phyloP scores from a whole-genome alignment of 768 basidiomycete species.

The Antrodiella citrinella region DNA sequence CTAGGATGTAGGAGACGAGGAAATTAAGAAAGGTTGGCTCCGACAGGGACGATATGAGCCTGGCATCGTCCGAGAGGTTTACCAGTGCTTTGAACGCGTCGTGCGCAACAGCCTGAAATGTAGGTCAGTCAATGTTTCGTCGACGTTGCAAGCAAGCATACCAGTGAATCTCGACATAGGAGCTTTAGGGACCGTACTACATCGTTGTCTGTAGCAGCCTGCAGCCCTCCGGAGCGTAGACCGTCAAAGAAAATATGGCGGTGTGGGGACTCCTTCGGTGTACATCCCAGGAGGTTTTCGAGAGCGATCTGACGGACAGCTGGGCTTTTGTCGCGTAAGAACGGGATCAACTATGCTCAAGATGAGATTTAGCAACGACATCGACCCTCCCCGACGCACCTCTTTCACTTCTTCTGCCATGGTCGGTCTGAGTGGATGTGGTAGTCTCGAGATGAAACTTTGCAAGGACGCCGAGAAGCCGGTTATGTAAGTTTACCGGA shows the following conservation, averaged over 20 bases:
- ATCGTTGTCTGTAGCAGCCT: constrained; percentile 54
- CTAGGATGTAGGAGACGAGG: constrained; percentile 84
- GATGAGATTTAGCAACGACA: too few relatives aligned
- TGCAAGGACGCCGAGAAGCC: background rate
- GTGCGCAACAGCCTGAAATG: constrained; percentile 74
- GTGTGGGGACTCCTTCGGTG: constrained; percentile 60
- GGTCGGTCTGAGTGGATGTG: too few relatives aligned
- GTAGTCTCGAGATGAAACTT: too few relatives aligned
- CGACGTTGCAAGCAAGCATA: constrained; percentile 23
- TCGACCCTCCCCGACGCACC: too few relatives aligned
- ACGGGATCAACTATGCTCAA: constrained; percentile 58
- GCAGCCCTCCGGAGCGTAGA: constrained; percentile 47
- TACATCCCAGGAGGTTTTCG: constrained; percentile 74
- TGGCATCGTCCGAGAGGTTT: constrained; percentile 82
- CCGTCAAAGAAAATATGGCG: constrained; percentile 69
- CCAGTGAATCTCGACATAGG: constrained; percentile 84
- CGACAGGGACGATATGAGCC: constrained; percentile 56
- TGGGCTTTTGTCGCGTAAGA: constrained; percentile 80
- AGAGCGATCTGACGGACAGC: constrained; percentile 85
- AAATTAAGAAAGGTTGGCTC: constrained; percentile 73
- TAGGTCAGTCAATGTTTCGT: background rate
- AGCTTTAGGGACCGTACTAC: constrained; percentile 75
- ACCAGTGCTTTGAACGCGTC: constrained; percentile 92
- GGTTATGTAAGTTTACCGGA: constrained; percentile 3
- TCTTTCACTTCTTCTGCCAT: background rate